Evolutionary conservation across 108 stramenopile genomes (phyloP).

Genomic region (Schizochytrium sp.): DNA sequence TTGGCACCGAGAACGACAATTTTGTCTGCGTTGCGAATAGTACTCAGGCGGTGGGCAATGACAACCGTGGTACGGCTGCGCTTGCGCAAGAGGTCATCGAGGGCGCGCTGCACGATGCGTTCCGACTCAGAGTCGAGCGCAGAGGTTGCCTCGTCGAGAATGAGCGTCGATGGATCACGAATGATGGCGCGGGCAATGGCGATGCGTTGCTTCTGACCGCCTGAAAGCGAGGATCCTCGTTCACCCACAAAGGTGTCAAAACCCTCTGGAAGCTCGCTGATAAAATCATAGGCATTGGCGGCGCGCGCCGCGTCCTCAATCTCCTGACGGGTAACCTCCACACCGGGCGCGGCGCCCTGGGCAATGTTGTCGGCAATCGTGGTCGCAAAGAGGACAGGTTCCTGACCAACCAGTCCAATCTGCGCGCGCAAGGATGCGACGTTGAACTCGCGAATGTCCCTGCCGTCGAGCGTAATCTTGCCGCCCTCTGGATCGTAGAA

Average conservation of each 20-base stretch:
- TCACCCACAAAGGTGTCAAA: constrained; percentile 86
- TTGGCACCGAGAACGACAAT: constrained; percentile 66
- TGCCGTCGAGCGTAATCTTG: constrained; percentile 66
- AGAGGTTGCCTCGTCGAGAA: constrained; percentile 77
- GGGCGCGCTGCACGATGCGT: constrained; percentile 67
- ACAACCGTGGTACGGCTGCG: constrained; percentile 46
- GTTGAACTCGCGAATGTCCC: constrained; percentile 67
- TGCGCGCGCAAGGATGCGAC: constrained; percentile 60
- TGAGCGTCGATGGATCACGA: constrained; percentile 61
- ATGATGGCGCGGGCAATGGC: constrained; percentile 77
- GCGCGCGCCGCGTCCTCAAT: constrained; percentile 69
- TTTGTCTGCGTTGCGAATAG: constrained; percentile 65
- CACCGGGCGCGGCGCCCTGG: constrained; percentile 44
- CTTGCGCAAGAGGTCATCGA: constrained; percentile 54
- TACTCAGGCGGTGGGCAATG: constrained; percentile 73
- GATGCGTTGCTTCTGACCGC: constrained; percentile 91
- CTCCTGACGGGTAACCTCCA: constrained; percentile 50
- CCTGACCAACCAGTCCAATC: constrained; percentile 85
- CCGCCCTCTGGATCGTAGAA: constrained; percentile 80
- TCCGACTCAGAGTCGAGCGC: constrained; percentile 76
- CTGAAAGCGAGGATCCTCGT: constrained; percentile 67
- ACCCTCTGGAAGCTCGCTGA: constrained; percentile 55
- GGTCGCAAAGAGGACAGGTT: constrained; percentile 78
- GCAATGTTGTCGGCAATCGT: constrained; percentile 77
- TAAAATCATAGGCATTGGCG: constrained; percentile 78